Base-by-base conservation (phyloP, 805 yeast genomes). In the Suhomyces kilbournensis region DNA sequence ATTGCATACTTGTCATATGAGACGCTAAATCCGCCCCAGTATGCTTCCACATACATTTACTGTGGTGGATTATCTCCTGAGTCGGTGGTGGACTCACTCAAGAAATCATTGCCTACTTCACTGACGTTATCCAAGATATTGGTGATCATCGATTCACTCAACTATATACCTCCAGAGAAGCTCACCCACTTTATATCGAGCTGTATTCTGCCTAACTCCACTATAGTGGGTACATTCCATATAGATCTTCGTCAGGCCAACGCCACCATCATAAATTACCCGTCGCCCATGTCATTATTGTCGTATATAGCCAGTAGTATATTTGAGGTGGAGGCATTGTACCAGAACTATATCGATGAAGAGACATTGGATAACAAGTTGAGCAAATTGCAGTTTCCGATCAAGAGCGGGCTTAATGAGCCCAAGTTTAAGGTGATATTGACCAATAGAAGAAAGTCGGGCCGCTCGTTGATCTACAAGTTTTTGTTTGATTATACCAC, bases 401-500 rank as follows among this genome's bases (percentile, higher is more conserved):
- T 75, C 1, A 55, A 57, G 44, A 35, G 46, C 6, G 78, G 78
- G 1, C 63, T 79, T 48, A 88, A 90, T 61, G 68, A 71, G 34
- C 55, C 67, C 1, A 56, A 26, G 0, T 86, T 82, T 66, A 69
- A 69, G 35, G 63, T 85, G 3, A 72, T 71, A 3, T 65, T 94
- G 51, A 82, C 79, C 5, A 88, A 85, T 60, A 78, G 94, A 53
- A 78, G 97, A 50, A 88, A 88, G 62, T 88, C 96, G 0, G 99
- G 99, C 0, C 78, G 97, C 48, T 81, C 96, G 0, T 62, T 86
- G 23, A 67, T 74, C 1, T 85, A 84, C 50, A 64, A 71, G 7
- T 89, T 81, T 62, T 65, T 62, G 5, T 73, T 90, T 2, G 80
- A 90, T 62, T 63, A 82, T 0, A 47, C 20, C 0, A 64, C 63